Base-by-base conservation (phyloP, 192 early-diverging fungal genomes). In the Kickxella alabastrina region DNA sequence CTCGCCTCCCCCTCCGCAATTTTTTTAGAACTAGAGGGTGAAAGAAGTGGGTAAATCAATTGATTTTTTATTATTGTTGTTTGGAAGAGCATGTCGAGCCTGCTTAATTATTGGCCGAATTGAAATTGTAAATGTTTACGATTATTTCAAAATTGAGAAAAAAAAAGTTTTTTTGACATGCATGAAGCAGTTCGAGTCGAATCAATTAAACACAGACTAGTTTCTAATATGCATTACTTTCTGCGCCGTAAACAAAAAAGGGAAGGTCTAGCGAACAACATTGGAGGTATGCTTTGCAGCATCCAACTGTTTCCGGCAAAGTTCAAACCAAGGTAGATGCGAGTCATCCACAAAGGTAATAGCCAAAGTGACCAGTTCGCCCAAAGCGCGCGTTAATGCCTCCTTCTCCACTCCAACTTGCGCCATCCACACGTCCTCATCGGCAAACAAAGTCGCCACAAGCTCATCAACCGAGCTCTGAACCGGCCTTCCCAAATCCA, bases 271-370 rank as follows among this genome's bases (percentile, higher is more conserved):
- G 27, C 70, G 63, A 12, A 52, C 59, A 36, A 74, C 35, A 9
- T 48, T 39, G 12, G 57, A 46, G 4, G 26, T 19, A 17, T 59
- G 26, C 56, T 63, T 56, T 7, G 56, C 12, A 18, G 44, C 48
- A 29, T 58, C 59, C 2, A 75, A 48, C 25, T 59, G 51, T 43
- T 54, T 67, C 41, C 64, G 59, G 7, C 64, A 62, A 1, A 48
- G 38, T 35, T 75, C 64, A 52, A 75, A 75, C 71, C 71, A 75
- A 6, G 55, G n/a, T 38, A 75, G 41, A 24, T 75, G 71, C 26
- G 54, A 48, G 56, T 75, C 71, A 15, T 67, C 64, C 8, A 75
- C 71, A 75, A 75, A 75, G 3, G 71, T 75, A 23, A 75, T 67
- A 6, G 71, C 71, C 27, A 75, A 42, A 1, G 63, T 63, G 4